phyloP scores from a whole-genome alignment of 1,284 basidiomycete species.

The Ustilago trichophora region DNA sequence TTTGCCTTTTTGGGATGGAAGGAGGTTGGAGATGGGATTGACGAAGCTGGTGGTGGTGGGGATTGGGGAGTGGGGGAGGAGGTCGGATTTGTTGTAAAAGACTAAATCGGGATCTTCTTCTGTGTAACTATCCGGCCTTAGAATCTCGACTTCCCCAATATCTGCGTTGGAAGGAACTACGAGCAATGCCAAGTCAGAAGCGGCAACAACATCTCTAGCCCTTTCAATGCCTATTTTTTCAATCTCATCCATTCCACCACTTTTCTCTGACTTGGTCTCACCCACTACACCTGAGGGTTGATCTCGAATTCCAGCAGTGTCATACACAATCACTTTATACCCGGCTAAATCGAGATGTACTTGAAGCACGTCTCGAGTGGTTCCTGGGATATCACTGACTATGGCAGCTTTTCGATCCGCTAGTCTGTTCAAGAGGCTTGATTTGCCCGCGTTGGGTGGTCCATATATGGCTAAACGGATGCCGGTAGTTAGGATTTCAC shows the following conservation, averaged over 20 bases:
- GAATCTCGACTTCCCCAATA: conserved; percentile 55
- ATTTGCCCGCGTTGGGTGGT: conserved; percentile 88
- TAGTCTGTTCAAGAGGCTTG: conserved; percentile 81
- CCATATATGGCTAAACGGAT: conserved; percentile 85
- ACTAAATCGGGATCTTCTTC: conserved; percentile 68
- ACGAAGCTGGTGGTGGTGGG: no score
- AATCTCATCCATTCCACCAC: conserved; percentile 73
- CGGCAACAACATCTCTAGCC: conserved; percentile 74
- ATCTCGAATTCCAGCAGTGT: conserved; percentile 82
- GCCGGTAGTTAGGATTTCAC: conserved; percentile 83
- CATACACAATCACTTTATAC: conserved; percentile 79
- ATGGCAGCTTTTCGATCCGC: conserved; percentile 87
- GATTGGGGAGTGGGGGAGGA: no score
- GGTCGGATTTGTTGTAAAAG: conserved; percentile 79
- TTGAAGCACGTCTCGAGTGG: conserved; percentile 84
- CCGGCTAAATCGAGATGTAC: conserved; percentile 82
- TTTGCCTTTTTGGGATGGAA: neutral
- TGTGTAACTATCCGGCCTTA: conserved; percentile 70
- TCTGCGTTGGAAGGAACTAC: conserved; percentile 77
- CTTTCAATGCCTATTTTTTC: conserved; percentile 83
- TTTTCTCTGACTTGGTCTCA: no score
- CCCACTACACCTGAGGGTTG: no score
- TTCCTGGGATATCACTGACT: conserved; percentile 83
- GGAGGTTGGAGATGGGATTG: neutral
- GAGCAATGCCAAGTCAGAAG: conserved; percentile 78